Percentiles rank a stretch among this genome's conserved stretches.
Conservation (phyloP, 129 eudicot genomes). For the Lactuca sativa region DNA sequence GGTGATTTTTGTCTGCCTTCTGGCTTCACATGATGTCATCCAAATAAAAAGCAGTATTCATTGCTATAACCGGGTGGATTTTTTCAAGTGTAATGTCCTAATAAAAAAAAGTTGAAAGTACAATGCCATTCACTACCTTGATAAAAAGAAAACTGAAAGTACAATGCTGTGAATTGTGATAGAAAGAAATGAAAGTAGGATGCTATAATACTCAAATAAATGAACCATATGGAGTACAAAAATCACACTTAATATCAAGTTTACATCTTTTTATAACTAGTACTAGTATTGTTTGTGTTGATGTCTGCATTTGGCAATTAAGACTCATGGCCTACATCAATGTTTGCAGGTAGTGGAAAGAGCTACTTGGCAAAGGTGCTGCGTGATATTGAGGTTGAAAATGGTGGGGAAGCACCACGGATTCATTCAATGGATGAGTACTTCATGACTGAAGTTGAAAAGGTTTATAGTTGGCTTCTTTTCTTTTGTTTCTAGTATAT, state of each 20-base stretch:
- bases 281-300: not conserved
- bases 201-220: too few relatives aligned
- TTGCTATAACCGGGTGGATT: too few relatives aligned
- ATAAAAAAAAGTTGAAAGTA: too few relatives aligned
- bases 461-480: slow-evolving; percentile 47
- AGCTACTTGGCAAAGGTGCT: slow-evolving; percentile 89
- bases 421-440: slow-evolving; percentile 98
- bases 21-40: too few relatives aligned
- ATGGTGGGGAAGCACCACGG: slow-evolving; percentile 91
- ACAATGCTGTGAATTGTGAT: too few relatives aligned
- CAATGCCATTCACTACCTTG: too few relatives aligned
- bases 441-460: slow-evolving; percentile 97
- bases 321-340: slow-evolving; percentile 1
- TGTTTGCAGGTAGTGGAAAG: slow-evolving; percentile 93
- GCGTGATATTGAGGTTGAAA: slow-evolving; percentile 96
- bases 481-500: not conserved
- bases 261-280: not conserved
- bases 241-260: slow-evolving; percentile 5
- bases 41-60: too few relatives aligned
- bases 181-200: too few relatives aligned
- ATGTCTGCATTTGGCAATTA: not conserved
- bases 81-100: too few relatives aligned
- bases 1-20: too few relatives aligned
- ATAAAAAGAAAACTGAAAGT: too few relatives aligned
- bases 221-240: not conserved